Evolutionary conservation across 2,329 filamentous ascomycete genomes (phyloP).

Genomic region (Keithomyces neogunnii): DNA sequence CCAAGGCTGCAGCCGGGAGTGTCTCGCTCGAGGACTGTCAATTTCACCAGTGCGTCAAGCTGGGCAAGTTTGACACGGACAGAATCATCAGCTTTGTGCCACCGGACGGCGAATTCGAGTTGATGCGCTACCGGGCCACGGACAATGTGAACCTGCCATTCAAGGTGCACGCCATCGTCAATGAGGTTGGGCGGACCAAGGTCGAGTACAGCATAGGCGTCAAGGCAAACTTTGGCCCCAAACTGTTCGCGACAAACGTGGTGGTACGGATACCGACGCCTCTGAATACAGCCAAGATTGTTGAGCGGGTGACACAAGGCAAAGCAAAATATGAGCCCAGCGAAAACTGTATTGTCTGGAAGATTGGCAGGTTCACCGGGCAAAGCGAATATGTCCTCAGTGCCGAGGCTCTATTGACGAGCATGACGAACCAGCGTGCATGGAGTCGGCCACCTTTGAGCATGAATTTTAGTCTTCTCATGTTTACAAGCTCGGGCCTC

Average conservation of each 20-base stretch:
- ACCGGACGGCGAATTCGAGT: conserved; percentile 94
- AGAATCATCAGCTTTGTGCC: conserved; percentile 96
- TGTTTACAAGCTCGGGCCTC: conserved; percentile 95
- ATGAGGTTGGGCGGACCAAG: conserved; percentile 92
- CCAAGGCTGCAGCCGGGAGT: conserved; percentile 88
- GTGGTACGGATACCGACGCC: conserved; percentile 90
- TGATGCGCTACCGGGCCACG: conserved; percentile 97
- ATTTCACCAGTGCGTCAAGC: conserved; percentile 97
- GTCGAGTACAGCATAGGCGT: conserved; percentile 98
- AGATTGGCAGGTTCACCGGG: conserved; percentile 97
- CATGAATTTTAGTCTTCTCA: conserved; percentile 85
- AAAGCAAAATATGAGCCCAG: conserved; percentile 98
- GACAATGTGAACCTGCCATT: conserved; percentile 98
- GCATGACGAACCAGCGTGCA: conserved; percentile 96
- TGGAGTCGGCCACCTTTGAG: conserved; percentile 92
- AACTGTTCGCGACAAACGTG: conserved; percentile 96
- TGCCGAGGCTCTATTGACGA: conserved; percentile 85
- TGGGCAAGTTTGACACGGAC: conserved; percentile 94
- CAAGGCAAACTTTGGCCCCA: conserved; percentile 91
- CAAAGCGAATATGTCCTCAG: conserved; percentile 93
- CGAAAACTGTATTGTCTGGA: conserved; percentile 98
- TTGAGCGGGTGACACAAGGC: conserved; percentile 85
- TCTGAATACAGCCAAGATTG: conserved; percentile 90
- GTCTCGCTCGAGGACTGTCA: conserved; percentile 97
- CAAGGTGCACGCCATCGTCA: conserved; percentile 97